Evolutionary conservation across 192 early-diverging fungal genomes (phyloP).

Genomic region (Backusella australiensis): DNA sequence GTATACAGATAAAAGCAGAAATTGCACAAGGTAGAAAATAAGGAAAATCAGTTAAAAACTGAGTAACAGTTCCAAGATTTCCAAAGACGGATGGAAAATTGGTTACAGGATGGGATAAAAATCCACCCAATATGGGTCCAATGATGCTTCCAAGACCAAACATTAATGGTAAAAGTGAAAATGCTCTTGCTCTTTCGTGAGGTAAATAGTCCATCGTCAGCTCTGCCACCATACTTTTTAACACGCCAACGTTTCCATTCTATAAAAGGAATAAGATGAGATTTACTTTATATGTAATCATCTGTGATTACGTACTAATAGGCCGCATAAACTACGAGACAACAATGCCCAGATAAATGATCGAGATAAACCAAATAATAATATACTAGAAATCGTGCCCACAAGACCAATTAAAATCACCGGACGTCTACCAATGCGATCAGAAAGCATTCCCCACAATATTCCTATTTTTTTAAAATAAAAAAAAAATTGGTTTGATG

Average conservation of each 20-base stretch:
- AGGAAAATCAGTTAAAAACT: constrained; percentile 54
- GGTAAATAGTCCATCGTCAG: constrained; percentile 66
- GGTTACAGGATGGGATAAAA: constrained; percentile 61
- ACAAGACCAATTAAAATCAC: constrained; percentile 65
- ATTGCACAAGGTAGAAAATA: constrained; percentile 75
- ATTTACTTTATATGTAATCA: background rate
- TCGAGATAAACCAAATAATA: constrained; percentile 62
- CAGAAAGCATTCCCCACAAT: constrained; percentile 63
- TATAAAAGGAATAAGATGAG: constrained; percentile 14
- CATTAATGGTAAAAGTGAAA: constrained; percentile 60
- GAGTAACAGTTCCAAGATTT: constrained; percentile 18
- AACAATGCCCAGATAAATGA: constrained; percentile 52
- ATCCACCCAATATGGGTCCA: constrained; percentile 64
- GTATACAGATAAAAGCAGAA: constrained; percentile 46
- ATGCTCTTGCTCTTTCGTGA: constrained; percentile 48
- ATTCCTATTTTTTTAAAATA: constrained; percentile 35
- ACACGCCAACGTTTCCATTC: constrained; percentile 66
- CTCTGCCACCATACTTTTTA: constrained; percentile 71
- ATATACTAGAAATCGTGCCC: constrained; percentile 60
- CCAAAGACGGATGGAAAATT: constrained; percentile 53
- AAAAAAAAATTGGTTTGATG: background rate
- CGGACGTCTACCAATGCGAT: constrained; percentile 68
- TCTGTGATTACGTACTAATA: constrained; percentile 31
- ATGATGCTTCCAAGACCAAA: constrained; percentile 57
- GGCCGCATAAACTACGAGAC: constrained; percentile 52